Evolutionary conservation across 805 yeast genomes (phyloP), one percentile per base, ranked within the genome.

Genomic region (Yarrowia hollandica): DNA sequence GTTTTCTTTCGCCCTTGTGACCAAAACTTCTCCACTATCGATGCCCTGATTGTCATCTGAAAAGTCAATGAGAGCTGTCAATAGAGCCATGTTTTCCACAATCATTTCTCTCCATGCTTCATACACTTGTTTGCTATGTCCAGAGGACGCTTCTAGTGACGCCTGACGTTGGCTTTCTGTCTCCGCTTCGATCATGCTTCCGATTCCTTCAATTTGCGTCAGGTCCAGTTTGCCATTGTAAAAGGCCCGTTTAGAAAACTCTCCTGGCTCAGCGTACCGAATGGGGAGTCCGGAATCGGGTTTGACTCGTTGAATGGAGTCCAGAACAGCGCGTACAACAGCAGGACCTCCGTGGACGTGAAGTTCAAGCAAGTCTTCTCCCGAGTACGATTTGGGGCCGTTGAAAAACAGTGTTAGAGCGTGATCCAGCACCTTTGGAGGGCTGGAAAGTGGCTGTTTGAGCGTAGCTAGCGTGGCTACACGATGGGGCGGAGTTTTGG

Each of bases 331-430:
- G 48, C 77, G 75, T 2, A 88, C 80, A 1, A 92, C 89, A 0
- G 98, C 97, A 11, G 79, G 82, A 4, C 98, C 97, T 3, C 99
- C 99, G 71, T 94, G 99, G 1, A 88, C 71, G 67, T 94, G 97
- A n/a, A 94, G 69, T 67, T 94, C 99, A 9, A 91, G 74, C 22
- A 86, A 65, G 65, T 92, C 97, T 69, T 94, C 98, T 1, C 99
- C 99, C 0, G 98, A 94, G 67, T 85, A 94, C 0, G 96, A 85
- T 12, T 77, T 74, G 0, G 97, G 97, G 1, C 79, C 79, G 15
- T 80, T 70, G 71, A 92, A 91, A 66, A 73, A 85, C 1, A 90
- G 66, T 0, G 85, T 75, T 16, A 94, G 71, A 0, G 97, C 88
- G 62, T 88, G 86, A 71, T 94, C 99, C 8, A 94, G 71, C 1